These are phyloP conservation scores for Colletotrichum spinosum DNA, from an alignment of 2,329 filamentous ascomycete genomes.

Conservation along the genomic window DNA sequence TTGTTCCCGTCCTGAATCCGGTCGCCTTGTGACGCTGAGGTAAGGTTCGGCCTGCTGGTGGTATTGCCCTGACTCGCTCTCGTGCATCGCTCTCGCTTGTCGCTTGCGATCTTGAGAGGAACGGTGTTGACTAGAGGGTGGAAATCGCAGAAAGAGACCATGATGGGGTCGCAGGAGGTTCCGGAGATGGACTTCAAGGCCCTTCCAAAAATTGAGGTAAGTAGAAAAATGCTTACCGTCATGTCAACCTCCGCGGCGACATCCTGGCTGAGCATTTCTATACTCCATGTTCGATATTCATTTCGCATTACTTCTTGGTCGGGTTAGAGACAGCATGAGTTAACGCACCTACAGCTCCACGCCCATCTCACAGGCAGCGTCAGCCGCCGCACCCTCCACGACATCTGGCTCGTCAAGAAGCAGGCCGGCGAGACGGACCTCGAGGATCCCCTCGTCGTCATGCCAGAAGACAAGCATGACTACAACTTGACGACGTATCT, in stretches of 20 bases:
- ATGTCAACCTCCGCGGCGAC: too few relatives aligned
- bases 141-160: neutral
- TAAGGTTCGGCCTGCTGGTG: too few relatives aligned
- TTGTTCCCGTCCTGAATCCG: too few relatives aligned
- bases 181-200: slow-evolving; percentile 56
- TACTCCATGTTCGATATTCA: too few relatives aligned
- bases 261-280: too few relatives aligned
- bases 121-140: too few relatives aligned
- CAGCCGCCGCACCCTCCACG: slow-evolving; percentile 76
- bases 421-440: slow-evolving; percentile 64
- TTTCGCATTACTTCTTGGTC: too few relatives aligned
- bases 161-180: neutral
- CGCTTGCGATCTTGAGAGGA: too few relatives aligned
- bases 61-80: too few relatives aligned
- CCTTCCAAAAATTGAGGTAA: slow-evolving; percentile 68
- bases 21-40: too few relatives aligned
- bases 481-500: slow-evolving; percentile 75
- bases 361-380: slow-evolving; percentile 86
- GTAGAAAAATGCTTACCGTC: neutral
- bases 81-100: too few relatives aligned
- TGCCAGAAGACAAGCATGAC: slow-evolving; percentile 78
- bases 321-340: neutral
- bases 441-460: slow-evolving; percentile 75
- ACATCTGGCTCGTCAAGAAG: slow-evolving; percentile 76
- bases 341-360: slow-evolving; percentile 68